phyloP scores from a whole-genome alignment of 2,329 filamentous ascomycete genomes.

The Paraconiothyrium brasiliense region DNA sequence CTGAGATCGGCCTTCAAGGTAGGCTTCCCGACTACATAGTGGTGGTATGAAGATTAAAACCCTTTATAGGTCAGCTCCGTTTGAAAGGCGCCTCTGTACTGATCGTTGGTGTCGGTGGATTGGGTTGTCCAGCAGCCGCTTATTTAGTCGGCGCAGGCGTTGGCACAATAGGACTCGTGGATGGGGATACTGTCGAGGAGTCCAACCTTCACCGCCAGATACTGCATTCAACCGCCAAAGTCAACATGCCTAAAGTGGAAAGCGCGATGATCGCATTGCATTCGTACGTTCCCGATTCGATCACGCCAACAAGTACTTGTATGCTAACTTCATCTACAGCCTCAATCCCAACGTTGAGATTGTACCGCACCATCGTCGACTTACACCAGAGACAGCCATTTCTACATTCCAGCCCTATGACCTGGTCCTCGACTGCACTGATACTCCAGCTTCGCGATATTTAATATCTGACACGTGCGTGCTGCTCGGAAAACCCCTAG shows the following conservation, averaged over 20 bases:
- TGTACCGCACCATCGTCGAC: constrained; percentile 68
- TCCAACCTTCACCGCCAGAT: constrained; percentile 96
- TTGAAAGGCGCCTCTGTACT: constrained; percentile 77
- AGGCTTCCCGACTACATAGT: not conserved
- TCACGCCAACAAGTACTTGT: not conserved
- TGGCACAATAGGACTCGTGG: constrained; percentile 82
- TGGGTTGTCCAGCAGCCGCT: constrained; percentile 91
- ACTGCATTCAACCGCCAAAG: constrained; percentile 74
- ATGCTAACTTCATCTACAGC: constrained; percentile 51
- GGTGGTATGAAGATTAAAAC: constrained; percentile 1
- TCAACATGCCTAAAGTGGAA: constrained; percentile 82
- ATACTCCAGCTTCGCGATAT: constrained; percentile 90
- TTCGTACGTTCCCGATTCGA: constrained; percentile 48
- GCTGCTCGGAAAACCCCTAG: constrained; percentile 77
- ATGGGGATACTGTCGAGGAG: constrained; percentile 85
- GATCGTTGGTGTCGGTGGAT: constrained; percentile 84
- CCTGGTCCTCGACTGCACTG: constrained; percentile 91
- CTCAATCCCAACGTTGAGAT: constrained; percentile 79
- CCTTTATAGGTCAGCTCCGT: constrained; percentile 74
- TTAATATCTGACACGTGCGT: constrained; percentile 92
- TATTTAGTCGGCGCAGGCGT: constrained; percentile 92
- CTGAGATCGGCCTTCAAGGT: constrained; percentile 81
- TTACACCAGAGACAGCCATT: constrained; percentile 74
- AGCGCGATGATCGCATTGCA: constrained; percentile 64
- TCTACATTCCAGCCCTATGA: constrained; percentile 77